Evolutionary conservation across 495 filamentous ascomycete genomes (phyloP).

Genomic region (Penicillium odoratum): DNA sequence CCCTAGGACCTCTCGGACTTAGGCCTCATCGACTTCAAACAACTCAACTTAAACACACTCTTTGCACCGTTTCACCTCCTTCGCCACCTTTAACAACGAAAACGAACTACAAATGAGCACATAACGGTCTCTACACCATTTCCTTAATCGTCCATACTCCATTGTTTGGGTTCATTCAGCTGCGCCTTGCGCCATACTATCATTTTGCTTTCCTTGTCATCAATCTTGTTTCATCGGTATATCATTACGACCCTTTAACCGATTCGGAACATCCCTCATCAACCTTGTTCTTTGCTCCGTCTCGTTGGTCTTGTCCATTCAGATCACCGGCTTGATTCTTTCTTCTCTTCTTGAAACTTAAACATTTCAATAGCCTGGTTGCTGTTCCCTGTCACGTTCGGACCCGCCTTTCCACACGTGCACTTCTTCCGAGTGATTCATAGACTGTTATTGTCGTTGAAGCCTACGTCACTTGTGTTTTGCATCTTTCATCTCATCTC

Average conservation of each 20-base stretch:
- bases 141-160: conserved; percentile 50
- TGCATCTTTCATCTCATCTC: conserved; percentile 28
- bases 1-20: conserved; percentile 10
- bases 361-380: conserved; percentile 40
- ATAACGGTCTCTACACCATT: conserved; percentile 63
- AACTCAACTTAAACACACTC: conserved; percentile 26
- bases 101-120: conserved; percentile 62
- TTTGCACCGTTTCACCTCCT: conserved; percentile 31
- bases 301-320: conserved; percentile 31
- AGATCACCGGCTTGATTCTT: conserved; percentile 32
- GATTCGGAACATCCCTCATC: conserved; percentile 28
- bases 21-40: conserved; percentile 14
- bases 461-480: conserved; percentile 17
- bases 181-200: conserved; percentile 43
- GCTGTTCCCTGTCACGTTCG: conserved; percentile 27
- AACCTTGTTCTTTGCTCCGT: conserved; percentile 20
- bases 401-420: conserved; percentile 42
- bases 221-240: conserved; percentile 40
- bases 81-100: conserved; percentile 39
- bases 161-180: conserved; percentile 41
- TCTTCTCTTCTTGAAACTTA: conserved; percentile 43
- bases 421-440: conserved; percentile 29
- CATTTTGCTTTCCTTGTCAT: conserved; percentile 58
- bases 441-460: conserved; percentile 29
- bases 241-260: conserved; percentile 65